Conservation (phyloP, 83 land plant species). For the Thuja plicata region DNA sequence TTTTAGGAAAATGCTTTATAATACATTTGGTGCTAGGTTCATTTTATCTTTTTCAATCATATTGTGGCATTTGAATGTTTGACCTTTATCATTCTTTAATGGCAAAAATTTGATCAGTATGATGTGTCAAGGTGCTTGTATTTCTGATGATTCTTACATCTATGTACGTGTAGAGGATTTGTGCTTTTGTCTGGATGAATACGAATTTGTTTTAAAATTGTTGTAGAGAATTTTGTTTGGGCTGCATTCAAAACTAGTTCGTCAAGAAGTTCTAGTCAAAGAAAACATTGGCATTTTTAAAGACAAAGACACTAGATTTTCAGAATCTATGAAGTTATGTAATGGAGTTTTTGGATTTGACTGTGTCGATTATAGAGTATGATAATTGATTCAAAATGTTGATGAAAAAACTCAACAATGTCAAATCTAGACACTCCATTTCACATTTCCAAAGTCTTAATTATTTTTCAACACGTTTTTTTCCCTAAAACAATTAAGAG, state of each 20-base stretch:
- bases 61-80: neutral
- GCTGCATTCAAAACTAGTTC: neutral
- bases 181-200: neutral
- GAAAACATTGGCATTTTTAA: neutral
- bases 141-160: neutral
- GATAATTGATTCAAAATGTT: no score
- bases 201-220: neutral
- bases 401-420: no score
- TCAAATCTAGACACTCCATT: no score
- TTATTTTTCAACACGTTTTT: no score
- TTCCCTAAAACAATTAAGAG: neutral
- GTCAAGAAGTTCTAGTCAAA: neutral
- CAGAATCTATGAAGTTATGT: no score
- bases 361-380: no score
- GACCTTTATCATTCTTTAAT: neutral
- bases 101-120: neutral
- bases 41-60: neutral
- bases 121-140: neutral
- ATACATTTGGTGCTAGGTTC: neutral
- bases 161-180: neutral
- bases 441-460: neutral
- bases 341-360: no score
- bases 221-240: neutral
- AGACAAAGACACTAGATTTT: no score
- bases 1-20: neutral